Evolutionary conservation across 108 stramenopile species (phyloP).

Genomic region (Skeletonema marinoi): DNA sequence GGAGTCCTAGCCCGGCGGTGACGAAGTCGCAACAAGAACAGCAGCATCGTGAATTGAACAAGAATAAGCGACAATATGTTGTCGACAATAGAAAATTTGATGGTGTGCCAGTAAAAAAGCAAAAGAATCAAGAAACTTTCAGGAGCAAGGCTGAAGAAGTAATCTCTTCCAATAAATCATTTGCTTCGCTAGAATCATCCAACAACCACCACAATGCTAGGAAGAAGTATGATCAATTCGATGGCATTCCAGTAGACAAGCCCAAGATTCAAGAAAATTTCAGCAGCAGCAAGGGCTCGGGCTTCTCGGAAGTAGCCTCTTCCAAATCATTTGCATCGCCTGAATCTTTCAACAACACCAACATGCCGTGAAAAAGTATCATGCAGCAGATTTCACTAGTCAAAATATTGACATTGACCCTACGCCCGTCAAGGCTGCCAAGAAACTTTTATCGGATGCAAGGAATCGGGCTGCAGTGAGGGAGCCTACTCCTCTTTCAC

Average conservation of each 20-base stretch:
- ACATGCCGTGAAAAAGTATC: not conserved
- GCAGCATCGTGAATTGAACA: not conserved
- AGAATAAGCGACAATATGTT: not conserved
- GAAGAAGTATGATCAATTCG: not conserved
- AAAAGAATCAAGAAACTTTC: not conserved
- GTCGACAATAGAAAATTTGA: not conserved
- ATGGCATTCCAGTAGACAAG: not conserved
- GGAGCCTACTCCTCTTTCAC: not conserved
- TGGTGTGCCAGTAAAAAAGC: not conserved
- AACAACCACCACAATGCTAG: not conserved
- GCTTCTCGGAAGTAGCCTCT: not conserved
- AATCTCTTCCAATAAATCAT: not conserved
- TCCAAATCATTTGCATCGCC: not conserved
- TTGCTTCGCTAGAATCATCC: not conserved
- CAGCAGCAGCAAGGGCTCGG: not conserved
- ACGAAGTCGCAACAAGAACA: not conserved
- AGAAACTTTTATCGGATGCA: not conserved
- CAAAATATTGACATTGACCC: not conserved
- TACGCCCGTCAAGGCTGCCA: slow-evolving; percentile 2
- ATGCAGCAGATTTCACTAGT: not conserved
- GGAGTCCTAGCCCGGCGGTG: not conserved
- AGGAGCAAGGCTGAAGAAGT: not conserved
- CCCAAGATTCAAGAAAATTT: not conserved
- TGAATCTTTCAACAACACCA: not conserved
- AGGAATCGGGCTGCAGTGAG: not conserved